These are phyloP conservation scores for Salicornia ramosissima DNA, from an alignment of 148 eudicot species.

Conservation along the genomic window DNA sequence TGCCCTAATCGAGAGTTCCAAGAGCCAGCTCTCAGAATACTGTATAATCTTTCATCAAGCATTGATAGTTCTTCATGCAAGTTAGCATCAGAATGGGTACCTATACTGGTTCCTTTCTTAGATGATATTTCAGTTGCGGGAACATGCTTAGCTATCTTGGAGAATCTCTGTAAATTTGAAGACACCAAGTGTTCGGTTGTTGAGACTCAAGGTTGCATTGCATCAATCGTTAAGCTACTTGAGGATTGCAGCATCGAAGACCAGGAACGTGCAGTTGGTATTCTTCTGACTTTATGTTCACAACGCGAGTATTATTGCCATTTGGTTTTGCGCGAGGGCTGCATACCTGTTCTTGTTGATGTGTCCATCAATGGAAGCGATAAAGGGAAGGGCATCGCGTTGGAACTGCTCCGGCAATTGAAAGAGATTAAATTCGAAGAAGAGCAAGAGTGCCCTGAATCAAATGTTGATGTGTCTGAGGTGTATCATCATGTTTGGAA, in stretches of 20 bases:
- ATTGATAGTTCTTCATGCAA: slow-evolving; percentile 21
- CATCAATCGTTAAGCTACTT: slow-evolving; percentile 52
- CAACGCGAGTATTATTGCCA: slow-evolving; percentile 46
- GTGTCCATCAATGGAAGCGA: slow-evolving; percentile 52
- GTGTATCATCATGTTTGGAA: slow-evolving; percentile 4
- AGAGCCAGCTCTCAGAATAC: slow-evolving; percentile 45
- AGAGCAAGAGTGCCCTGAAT: slow-evolving; percentile 19
- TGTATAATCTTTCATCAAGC: slow-evolving; percentile 45
- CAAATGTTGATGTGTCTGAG: slow-evolving; percentile 13
- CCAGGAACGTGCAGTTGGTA: slow-evolving; percentile 55
- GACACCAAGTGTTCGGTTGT: slow-evolving; percentile 36
- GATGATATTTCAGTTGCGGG: slow-evolving; percentile 43
- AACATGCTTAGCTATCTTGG: slow-evolving; percentile 49
- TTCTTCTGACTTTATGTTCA: slow-evolving; percentile 60
- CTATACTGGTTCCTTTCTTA: slow-evolving; percentile 49
- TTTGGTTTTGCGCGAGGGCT: slow-evolving; percentile 62
- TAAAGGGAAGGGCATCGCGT: slow-evolving; percentile 51
- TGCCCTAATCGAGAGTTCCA: slow-evolving; percentile 34
- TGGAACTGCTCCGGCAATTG: slow-evolving; percentile 54
- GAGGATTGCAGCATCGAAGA: slow-evolving; percentile 43
- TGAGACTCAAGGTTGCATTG: slow-evolving; percentile 65
- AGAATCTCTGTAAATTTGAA: slow-evolving; percentile 42
- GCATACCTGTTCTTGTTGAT: slow-evolving; percentile 45
- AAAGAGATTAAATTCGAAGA: slow-evolving; percentile 27
- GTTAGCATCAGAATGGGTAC: slow-evolving; percentile 43